Base-by-base conservation (phyloP, 192 early-diverging fungal genomes). In the Backusella mclennaniae region DNA sequence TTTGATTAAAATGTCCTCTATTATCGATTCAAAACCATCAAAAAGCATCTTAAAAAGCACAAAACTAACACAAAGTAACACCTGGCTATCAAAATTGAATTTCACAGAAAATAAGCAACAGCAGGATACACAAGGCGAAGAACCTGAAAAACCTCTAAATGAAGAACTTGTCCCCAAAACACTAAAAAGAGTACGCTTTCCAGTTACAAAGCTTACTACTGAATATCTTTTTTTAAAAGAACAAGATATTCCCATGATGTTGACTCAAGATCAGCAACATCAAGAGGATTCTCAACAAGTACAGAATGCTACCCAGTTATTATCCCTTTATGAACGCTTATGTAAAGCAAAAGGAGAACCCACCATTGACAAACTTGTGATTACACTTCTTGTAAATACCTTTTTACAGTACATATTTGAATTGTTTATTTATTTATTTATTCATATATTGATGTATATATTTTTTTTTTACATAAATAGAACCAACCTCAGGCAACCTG, bases 141-240 rank as follows among this genome's bases (percentile, higher is more conserved):
- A 46, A 49, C 21, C 17, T 29, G 42, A 5, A 31, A 31, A n/a
- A 17, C 46, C 46, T 17, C 19, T 44, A 29, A 29, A 41, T 31
- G 71, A 74, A 33, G 73, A 82, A 39, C 66, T 83, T 19, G n/a
- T 42, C 1, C 73, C 78, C 3, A 69, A 77, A 42, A 70, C 74
- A 8, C 52, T 89, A 38, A 89, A 89, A 71, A 75, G 86, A 53
- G 88, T 89, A 2, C 80, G 87, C 21, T 89, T 89, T 76, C 85
- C 88, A 1, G 87, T 87, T 4, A 77, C 74, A 35, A 79, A 87
- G 46, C 79, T 89, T 41, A 85, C 83, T 0, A 86, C 83, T 6
- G 88, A 89, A 73, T 85, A 87, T 14, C 73, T 74, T 4, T 73
- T 66, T 19, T 56, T 33, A 44, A 63, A 70, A 66, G 66, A 63